Conservation (phyloP, 495 filamentous ascomycete species). For the Daldinia loculata region DNA sequence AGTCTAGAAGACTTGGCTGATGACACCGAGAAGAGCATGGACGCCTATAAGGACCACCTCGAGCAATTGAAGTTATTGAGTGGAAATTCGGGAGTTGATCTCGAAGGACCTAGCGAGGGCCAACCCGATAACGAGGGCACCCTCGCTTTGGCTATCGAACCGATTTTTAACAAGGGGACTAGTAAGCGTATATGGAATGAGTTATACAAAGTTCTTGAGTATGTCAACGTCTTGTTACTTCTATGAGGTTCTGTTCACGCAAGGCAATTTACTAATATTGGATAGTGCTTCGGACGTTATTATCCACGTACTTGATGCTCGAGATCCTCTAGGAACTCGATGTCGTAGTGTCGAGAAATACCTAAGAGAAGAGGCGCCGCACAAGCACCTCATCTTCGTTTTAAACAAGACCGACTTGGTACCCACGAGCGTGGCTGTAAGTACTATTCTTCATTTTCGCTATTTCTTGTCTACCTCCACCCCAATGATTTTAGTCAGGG, state of each 20-base stretch:
- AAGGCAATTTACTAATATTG: slow-evolving; percentile 11
- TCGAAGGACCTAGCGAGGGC: slow-evolving; percentile 50
- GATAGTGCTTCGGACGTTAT: slow-evolving; percentile 81
- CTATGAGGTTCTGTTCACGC: background rate
- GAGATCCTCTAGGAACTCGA: slow-evolving; percentile 89
- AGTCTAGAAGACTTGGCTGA: slow-evolving; percentile 83
- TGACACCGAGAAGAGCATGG: slow-evolving; percentile 77
- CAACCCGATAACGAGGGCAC: slow-evolving; percentile 60
- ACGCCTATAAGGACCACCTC: slow-evolving; percentile 76
- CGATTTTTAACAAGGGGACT: slow-evolving; percentile 93
- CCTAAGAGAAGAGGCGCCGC: slow-evolving; percentile 88
- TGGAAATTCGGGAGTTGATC: slow-evolving; percentile 67
- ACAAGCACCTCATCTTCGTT: slow-evolving; percentile 93
- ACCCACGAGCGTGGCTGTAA: slow-evolving; percentile 92
- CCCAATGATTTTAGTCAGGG: slow-evolving; percentile 94
- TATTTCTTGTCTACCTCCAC: slow-evolving; percentile 40
- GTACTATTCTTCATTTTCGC: slow-evolving; percentile 53
- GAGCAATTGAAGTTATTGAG: slow-evolving; percentile 77
- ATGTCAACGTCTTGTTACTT: background rate
- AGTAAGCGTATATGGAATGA: slow-evolving; percentile 98
- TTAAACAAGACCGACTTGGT: slow-evolving; percentile 97
- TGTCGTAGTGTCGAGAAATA: slow-evolving; percentile 95
- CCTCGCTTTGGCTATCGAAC: slow-evolving; percentile 77
- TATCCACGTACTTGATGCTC: slow-evolving; percentile 91
- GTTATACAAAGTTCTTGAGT: slow-evolving; percentile 94